Base-by-base conservation (phyloP, 2,329 filamentous ascomycete genomes). In the Nigrograna mackinnonii region DNA sequence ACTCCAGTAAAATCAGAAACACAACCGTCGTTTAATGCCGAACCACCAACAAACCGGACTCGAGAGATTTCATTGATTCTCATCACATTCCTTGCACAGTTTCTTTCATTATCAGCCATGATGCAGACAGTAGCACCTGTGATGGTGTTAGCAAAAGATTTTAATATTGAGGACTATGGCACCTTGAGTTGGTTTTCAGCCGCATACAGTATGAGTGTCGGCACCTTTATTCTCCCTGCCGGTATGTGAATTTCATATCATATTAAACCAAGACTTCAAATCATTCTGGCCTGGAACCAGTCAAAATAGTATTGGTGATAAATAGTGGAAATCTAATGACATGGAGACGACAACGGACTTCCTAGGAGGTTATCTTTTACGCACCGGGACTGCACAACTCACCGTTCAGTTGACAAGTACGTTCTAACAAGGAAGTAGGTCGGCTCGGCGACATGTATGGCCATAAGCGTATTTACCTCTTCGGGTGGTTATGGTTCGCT, bases 371-470 rank as follows among this genome's bases (percentile, higher is more conserved):
- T n/a, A n/a, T n/a, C n/a, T n/a, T n/a, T n/a, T n/a, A n/a, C n/a
- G n/a, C n/a, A n/a, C n/a, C n/a, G n/a, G n/a, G n/a, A n/a, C n/a
- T n/a, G n/a, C n/a, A n/a, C n/a, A n/a, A n/a, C n/a, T n/a, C n/a
- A n/a, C n/a, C n/a, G n/a, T n/a, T n/a, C n/a, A n/a, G n/a, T n/a
- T n/a, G n/a, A n/a, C n/a, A n/a, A n/a, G n/a, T n/a, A n/a, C n/a
- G n/a, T n/a, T n/a, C n/a, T n/a, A n/a, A n/a, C n/a, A 9, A 28
- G 11, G 24, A 28, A 7, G 41, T 21, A 75, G 75, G 76, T 3
- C 66, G 75, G 4, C 60, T 78, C 3, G 76, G 76, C 13, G 75
- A 78, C 52, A 58, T 77, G 40, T 77, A 72, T 46, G 76, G 76
- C 13, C 70, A 76, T 52, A 76, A 76, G 53, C 62, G 57, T 5